Evolutionary conservation across 1,139 yeast genomes (phyloP), one percentile per base, ranked within the genome.

Genomic region (Hemisphaericaspora lyxosophila): DNA sequence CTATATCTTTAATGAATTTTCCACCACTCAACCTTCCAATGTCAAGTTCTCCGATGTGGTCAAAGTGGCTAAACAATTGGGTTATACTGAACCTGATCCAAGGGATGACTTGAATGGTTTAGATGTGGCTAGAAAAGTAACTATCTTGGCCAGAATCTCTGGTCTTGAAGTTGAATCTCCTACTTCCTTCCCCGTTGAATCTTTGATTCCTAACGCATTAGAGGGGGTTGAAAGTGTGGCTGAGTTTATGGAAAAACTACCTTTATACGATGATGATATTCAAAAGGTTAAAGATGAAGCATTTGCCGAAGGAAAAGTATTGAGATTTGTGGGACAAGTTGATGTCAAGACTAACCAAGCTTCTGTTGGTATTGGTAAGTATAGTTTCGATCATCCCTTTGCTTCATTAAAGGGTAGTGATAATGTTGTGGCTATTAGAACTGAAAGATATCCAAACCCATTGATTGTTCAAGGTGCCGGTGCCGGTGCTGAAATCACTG

Each of bases 21-120:
- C 96, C 33, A 80, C 94, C 35, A 66, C 82, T 38, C 74, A 73
- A 45, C 73, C 79, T 36, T 55, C 63, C 26, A 70, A 74, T 39
- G 77, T 80, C 46, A 84, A 83, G 59, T 92, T 90, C 59, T 88
- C 97, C 22, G 96, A 90, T 40, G 83, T 94, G 35, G 98, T 92
- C 41, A 72, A 75, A 48, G 80, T 81, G 37, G 98, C 99, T 34
- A 90, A 90, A 66, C 68, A 81, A 33, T 75, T 88, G 51, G 99
- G 99, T 34, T 92, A 88, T 76, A 92, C 97, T 31, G 99, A 94
- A 66, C 98, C 99, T 36, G 99, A 92, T 62, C 98, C 98, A 61
- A 82, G 99, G 67, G 99, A 92, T 60, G 99, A 92, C 60, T 78
- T 92, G 63, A 92, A 92, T 61, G 99, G 99, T 43, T 75, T 92